phyloP scores from a whole-genome alignment of 164 flowering plant genomes.

The Cinnamomum chago region DNA sequence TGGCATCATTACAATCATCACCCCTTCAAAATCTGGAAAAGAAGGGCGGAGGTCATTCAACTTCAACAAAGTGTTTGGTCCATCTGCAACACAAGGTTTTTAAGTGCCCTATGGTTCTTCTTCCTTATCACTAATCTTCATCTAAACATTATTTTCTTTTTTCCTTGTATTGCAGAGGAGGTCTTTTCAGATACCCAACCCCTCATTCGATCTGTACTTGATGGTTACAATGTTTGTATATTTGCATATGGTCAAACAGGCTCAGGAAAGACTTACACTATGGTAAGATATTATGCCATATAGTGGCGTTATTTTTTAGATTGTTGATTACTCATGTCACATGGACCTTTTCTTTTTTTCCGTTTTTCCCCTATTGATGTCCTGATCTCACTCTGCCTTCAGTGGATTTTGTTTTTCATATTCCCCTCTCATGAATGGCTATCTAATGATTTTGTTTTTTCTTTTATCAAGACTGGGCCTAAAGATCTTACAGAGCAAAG shows the following conservation, averaged over 20 bases:
- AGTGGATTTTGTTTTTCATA: not conserved
- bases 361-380: not conserved
- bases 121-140: not conserved
- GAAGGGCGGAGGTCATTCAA: constrained; percentile 61
- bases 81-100: constrained; percentile 87
- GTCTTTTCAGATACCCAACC: constrained; percentile 93
- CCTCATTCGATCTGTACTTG: constrained; percentile 91
- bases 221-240: constrained; percentile 97
- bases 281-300: constrained; percentile 45
- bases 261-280: constrained; percentile 93
- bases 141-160: not conserved
- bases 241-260: constrained; percentile 99
- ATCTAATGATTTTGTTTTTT: constrained; percentile 12
- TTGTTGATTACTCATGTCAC: not conserved
- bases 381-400: not conserved
- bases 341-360: not conserved
- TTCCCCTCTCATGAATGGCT: not conserved
- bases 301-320: not conserved
- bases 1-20: constrained; percentile 61
- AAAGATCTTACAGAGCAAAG: constrained; percentile 73
- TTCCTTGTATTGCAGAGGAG: constrained; percentile 53
- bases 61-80: constrained; percentile 94
- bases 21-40: constrained; percentile 73
- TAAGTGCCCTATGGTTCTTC: not conserved
- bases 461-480: constrained; percentile 70